These are phyloP conservation scores for Stygiomarasmius scandens DNA, from an alignment of 1,284 basidiomycete genomes.

Conservation along the genomic window DNA sequence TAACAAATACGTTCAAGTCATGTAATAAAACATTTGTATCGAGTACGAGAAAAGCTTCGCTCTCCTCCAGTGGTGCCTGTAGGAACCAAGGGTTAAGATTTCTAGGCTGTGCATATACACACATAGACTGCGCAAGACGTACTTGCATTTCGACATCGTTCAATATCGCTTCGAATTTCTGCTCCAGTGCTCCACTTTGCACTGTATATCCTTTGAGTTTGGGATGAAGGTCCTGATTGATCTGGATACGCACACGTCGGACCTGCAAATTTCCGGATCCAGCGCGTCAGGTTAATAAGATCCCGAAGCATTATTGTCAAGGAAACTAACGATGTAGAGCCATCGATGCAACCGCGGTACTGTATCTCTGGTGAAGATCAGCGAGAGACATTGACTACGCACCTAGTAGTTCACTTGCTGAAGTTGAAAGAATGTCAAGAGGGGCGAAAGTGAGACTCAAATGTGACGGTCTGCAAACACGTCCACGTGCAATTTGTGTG, in stretches of 20 bases:
- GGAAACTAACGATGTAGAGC: neutral
- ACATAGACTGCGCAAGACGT: conserved; percentile 11
- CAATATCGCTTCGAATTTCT: neutral
- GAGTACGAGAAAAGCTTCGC: conserved; percentile 54
- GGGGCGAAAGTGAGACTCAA: neutral
- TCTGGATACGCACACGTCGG: neutral
- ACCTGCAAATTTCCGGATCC: no score
- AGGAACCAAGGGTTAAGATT: neutral
- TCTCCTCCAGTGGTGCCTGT: conserved; percentile 44
- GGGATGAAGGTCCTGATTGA: neutral
- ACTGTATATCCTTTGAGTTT: neutral
- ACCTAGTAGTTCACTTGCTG: neutral
- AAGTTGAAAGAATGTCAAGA: neutral
- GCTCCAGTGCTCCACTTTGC: neutral
- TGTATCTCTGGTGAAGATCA: neutral
- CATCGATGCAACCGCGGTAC: neutral
- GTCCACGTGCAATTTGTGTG: no score
- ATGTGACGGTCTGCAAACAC: no score
- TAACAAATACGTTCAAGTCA: conserved; percentile 61
- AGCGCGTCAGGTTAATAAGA: neutral
- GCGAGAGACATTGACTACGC: neutral
- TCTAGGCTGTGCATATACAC: neutral
- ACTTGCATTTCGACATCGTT: conserved; percentile 72
- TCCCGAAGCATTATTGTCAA: neutral
- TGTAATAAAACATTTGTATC: conserved; percentile 77